Percentiles rank a stretch among this genome's conserved stretches.
Evolutionary conservation across 1,284 basidiomycete species (phyloP).

Genomic region (Tylopilus sp.): DNA sequence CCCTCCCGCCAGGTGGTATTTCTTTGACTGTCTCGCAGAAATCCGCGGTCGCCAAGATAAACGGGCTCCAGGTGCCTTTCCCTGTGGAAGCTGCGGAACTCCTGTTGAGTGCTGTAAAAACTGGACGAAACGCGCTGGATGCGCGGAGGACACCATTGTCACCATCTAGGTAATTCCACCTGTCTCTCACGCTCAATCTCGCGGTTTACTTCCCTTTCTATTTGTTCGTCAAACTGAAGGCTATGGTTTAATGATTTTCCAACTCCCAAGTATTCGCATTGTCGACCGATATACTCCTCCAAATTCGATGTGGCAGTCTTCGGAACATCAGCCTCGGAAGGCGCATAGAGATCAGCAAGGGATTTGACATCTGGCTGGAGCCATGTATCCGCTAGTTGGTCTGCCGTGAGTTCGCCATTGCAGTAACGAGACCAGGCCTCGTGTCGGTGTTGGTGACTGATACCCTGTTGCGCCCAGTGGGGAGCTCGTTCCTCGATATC

Average conservation of each 20-base stretch:
- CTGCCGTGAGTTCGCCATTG: conserved; percentile 2
- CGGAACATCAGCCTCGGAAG: neutral
- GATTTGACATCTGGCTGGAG: conserved; percentile 48
- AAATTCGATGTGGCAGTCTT: conserved; percentile 19
- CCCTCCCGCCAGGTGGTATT: neutral
- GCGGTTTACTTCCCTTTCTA: conserved; percentile 55
- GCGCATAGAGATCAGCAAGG: conserved; percentile 49
- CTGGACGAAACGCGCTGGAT: conserved; percentile 11
- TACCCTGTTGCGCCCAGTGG: conserved; percentile 58
- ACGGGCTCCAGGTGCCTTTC: conserved; percentile 14
- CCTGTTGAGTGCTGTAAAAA: conserved; percentile 13
- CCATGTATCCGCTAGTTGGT: conserved; percentile 41
- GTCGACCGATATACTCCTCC: conserved; percentile 32
- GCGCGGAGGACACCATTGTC: conserved; percentile 21
- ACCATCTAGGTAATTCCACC: no score
- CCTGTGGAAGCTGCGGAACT: conserved; percentile 8
- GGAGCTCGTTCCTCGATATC: conserved; percentile 51
- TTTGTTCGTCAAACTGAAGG: conserved; percentile 50
- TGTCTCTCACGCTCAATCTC: conserved; percentile 51
- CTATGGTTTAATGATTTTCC: conserved; percentile 17
- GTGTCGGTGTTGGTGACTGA: conserved; percentile 47
- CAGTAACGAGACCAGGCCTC: conserved; percentile 41
- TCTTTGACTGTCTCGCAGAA: conserved; percentile 21
- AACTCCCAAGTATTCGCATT: conserved; percentile 41
- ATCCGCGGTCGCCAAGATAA: conserved; percentile 36